Base-by-base conservation (phyloP, 2,329 filamentous ascomycete genomes). In the Penicillium sp. region DNA sequence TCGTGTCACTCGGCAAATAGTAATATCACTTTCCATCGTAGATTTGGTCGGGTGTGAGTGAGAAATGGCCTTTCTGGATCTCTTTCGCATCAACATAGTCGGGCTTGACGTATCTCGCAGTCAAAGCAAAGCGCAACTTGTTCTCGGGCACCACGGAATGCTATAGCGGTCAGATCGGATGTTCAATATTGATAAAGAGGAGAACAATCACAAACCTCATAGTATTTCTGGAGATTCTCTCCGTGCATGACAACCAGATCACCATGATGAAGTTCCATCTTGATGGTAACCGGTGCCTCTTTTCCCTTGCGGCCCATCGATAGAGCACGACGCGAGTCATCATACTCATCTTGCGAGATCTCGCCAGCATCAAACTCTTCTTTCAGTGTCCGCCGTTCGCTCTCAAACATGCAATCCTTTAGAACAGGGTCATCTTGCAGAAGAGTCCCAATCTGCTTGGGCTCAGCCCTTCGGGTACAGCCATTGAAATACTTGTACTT, bases 161-260 rank as follows among this genome's bases (percentile, higher is more conserved):
- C 72, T 72, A 43, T 37, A 35, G 11, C 6, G 16, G 48, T 64
- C 20, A 63, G 58, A 2, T 14, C 6, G 20, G 29, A 39, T 20
- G 18, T 34, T 26, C 44, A 45, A 16, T n/a, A 16, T 26, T 5
- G 8, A 16, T 29, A 16, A 24, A 43, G 16, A 20, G 16, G 2
- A 8, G 10, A 32, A 31, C 3, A 35, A 13, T 7, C 11, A 56
- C 65, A 49, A 61, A 76, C 74, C 69, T 85, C 82, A 37, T 79
- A 82, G 59, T 79, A 85, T 60, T 77, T 78, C 65, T 85, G 83
- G 13, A 85, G 67, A 2, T 72, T 68, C 5, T 73, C 74, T 0
- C 83, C 83, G 62, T 83, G 78, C 83, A 85, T 85, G 9, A 85
- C 72, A 0, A 85, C 76, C 20, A 85, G 67, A 63, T 85, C 83